Evolutionary conservation across 163 green algal genomes (phyloP), one percentile per base, ranked within the genome.

Genomic region (Picocystis sp.): DNA sequence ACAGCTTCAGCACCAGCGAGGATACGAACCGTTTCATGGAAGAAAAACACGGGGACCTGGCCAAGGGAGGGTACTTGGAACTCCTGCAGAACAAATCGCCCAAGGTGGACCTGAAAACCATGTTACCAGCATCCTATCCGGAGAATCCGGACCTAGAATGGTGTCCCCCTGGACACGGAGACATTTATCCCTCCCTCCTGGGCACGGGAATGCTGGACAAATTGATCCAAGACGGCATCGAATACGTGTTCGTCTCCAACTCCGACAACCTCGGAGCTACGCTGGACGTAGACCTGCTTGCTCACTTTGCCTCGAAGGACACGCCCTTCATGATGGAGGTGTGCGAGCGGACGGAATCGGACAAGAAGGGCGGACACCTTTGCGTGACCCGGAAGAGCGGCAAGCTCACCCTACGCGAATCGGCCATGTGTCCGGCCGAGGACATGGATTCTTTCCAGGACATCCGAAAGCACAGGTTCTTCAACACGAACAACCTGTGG

Each of bases 401-500:
- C 8, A 73, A 79, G 29, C 64, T 93, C 6, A 76, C 90, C 59
- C 72, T 94, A 64, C 73, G 84, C 3, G 84, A 94, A 72, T 79
- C 60, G 45, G 84, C 84, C 6, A 87, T 88, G 84, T 89, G 78
- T 54, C 77, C 80, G 0, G 76, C 89, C 46, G 75, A 63, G 1
- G 84, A 95, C 75, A 93, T 93, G 71, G 64, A 49, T n/a, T 56
- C 62, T 13, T 92, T 94, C 64, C 86, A 94, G 71, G 81, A 94
- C 65, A 73, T 90, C 48, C 55, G 24, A 5, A 73, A 67, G 64
- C 19, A 35, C 45, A 83, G 75, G 53, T 93, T 85, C 70, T 94
- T 94, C 81, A 94, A 94, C 79, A 95, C 84, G 53, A 95, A 95
- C 77, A 95, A 95, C 76, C 62, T 95, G 58, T 95, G 81, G 80